Conservation (phyloP, 139 green algal species). For the Marvania coccoides region DNA sequence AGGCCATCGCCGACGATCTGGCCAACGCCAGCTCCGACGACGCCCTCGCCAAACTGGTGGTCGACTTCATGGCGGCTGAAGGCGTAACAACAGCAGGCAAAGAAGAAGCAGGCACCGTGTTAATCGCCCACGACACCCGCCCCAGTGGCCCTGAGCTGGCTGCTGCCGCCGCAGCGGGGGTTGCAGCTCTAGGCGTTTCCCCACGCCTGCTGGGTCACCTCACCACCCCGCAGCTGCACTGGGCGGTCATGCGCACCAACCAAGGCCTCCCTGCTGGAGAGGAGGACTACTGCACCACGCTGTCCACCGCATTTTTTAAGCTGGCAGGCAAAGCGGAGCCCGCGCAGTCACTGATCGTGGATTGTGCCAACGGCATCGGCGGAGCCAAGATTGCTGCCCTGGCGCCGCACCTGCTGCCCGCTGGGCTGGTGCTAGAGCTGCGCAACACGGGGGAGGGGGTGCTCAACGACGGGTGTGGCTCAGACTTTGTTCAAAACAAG, state of each 20-base stretch:
- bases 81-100: too few species aligned
- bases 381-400: constrained; percentile 53
- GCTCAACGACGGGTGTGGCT: constrained; percentile 82
- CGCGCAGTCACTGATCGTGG: constrained; percentile 56
- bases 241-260: constrained; percentile 32
- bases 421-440: constrained; percentile 42
- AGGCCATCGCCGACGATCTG: constrained; percentile 60
- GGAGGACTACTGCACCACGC: constrained; percentile 32
- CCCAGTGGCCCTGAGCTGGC: constrained; percentile 57
- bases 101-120: constrained; percentile 26
- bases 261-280: constrained; percentile 15
- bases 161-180: constrained; percentile 46
- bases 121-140: constrained; percentile 72
- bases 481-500: constrained; percentile 96
- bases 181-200: constrained; percentile 38
- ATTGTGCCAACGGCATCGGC: constrained; percentile 94
- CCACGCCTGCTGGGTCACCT: constrained; percentile 51
- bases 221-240: constrained; percentile 97
- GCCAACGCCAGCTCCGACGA: constrained; percentile 45
- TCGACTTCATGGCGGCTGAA: constrained; percentile 8
- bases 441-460: constrained; percentile 27
- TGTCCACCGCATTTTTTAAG: constrained; percentile 19
- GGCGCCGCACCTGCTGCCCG: constrained; percentile 17
- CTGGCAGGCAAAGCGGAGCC: constrained; percentile 2
- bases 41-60: constrained; percentile 22